A percentile compares a stretch with the other conserved stretches of the same genome.
Evolutionary conservation across 805 yeast species (phyloP).

Genomic region (Teunomyces kruisii): DNA sequence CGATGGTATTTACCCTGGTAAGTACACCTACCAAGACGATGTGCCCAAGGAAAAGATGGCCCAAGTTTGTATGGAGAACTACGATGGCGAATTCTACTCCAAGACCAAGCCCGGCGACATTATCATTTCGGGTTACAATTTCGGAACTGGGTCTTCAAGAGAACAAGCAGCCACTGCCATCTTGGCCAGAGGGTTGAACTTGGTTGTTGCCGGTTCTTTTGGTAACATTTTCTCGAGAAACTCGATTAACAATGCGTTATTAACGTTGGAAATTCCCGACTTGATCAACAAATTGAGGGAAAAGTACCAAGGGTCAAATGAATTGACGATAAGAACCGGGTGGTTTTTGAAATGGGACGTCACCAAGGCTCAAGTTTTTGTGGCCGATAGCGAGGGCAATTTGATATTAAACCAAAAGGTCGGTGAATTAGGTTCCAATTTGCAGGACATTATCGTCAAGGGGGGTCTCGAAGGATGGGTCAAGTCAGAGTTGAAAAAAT

Average conservation of each 20-base stretch:
- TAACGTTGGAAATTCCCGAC: slow-evolving; percentile 91
- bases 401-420: slow-evolving; percentile 80
- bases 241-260: slow-evolving; percentile 91
- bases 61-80: slow-evolving; percentile 98
- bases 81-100: slow-evolving; percentile 81
- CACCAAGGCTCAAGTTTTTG: slow-evolving; percentile 75
- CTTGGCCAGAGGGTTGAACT: slow-evolving; percentile 86
- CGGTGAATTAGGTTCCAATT: slow-evolving; percentile 91
- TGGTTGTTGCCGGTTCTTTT: slow-evolving; percentile 95
- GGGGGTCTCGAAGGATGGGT: slow-evolving; percentile 99
- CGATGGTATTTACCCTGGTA: slow-evolving; percentile 98
- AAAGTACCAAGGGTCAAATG: slow-evolving; percentile 56
- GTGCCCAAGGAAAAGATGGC: slow-evolving; percentile 96
- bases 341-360: slow-evolving; percentile 94
- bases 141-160: slow-evolving; percentile 98
- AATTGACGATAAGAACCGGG: slow-evolving; percentile 92
- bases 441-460: slow-evolving; percentile 94
- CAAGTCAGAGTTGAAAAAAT: slow-evolving; percentile 54
- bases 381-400: slow-evolving; percentile 61
- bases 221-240: slow-evolving; percentile 96
- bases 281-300: slow-evolving; percentile 76
- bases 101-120: slow-evolving; percentile 89
- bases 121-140: slow-evolving; percentile 87
- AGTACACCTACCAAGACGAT: slow-evolving; percentile 98
- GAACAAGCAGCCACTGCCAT: slow-evolving; percentile 99